Evolutionary conservation across 805 yeast genomes (phyloP), one percentile per base, ranked within the genome.

Genomic region (Cyberlindnera euphorbiiphila): DNA sequence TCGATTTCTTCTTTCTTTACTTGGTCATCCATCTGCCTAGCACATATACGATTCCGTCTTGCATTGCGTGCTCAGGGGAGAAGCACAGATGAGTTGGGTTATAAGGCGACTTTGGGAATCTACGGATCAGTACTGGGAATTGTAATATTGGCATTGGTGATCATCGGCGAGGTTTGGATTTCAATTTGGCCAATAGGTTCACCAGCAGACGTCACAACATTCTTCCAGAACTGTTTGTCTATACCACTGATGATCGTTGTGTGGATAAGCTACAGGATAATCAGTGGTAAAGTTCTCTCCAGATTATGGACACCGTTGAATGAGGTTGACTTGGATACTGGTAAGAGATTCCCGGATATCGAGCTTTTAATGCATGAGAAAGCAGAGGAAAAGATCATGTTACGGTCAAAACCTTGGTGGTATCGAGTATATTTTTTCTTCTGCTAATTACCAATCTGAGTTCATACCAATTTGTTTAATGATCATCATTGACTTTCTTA

Each of bases 161-260:
- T 87, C 42, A 65, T 76, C 42, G 85, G 88, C 22, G 89, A 84
- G 62, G 81, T 86, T 65, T 86, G 89, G 86, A 69, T 81, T 44
- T 88, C 93, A 4, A 64, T 84, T 32, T 85, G 69, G 70, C 95
- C 95, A 41, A 54, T 77, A 31, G 71, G 50, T 1, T 44, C 44
- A 12, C 27, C 41, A 9, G 56, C 66, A 12, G 48, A 53, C 25
- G 64, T 61, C 11, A 41, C 37, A 16, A 46, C 44, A 12, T 69
- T 70, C 54, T 66, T 71, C 56, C 60, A 60, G 46, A 56, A 62
- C 29, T 67, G 65, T 49, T 53, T 71, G 37, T 68, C 71, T 24
- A 64, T 66, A 16, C 57, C 57, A 27, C 31, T 53, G 19, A 44
- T 49, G 49, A 61, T 68, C 16, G 68, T 71, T 13, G 61, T 70